Percentiles rank a stretch among this genome's conserved stretches.
Evolutionary conservation across 176 grass and related monocot genomes (phyloP).

Genomic region (maize (Zea mays)): DNA sequence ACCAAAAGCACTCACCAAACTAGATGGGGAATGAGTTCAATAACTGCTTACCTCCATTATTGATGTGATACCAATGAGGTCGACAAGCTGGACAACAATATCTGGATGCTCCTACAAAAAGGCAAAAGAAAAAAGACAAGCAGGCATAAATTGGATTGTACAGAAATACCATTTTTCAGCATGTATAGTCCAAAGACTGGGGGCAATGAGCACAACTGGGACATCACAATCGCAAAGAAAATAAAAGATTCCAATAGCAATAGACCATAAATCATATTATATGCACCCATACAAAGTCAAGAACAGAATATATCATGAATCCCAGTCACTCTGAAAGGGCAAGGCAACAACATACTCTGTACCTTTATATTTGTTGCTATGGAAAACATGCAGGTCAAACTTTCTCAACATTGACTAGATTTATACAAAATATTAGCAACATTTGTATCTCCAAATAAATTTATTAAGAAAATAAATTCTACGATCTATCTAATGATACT

Average conservation of each 20-base stretch:
- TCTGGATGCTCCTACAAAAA: conserved; percentile 56
- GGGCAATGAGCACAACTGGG: conserved; percentile 6
- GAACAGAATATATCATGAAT: neutral
- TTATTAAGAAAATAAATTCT: too few relatives aligned
- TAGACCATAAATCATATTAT: neutral
- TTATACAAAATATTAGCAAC: too few relatives aligned
- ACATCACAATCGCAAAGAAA: neutral
- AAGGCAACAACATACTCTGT: neutral
- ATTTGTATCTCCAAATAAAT: too few relatives aligned
- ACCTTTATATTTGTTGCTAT: too few relatives aligned
- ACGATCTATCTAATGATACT: too few relatives aligned
- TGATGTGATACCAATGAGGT: conserved; percentile 85
- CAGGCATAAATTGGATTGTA: conserved; percentile 14
- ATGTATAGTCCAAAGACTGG: neutral
- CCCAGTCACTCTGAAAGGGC: neutral
- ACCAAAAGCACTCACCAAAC: conserved; percentile 22
- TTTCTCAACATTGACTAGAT: too few relatives aligned
- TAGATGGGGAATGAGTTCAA: neutral
- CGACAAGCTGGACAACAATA: conserved; percentile 75
- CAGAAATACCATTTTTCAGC: conserved; percentile 4
- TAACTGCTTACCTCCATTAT: conserved; percentile 70
- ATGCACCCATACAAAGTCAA: neutral
- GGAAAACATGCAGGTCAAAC: too few relatives aligned
- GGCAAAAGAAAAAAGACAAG: neutral
- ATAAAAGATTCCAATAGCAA: neutral